A percentile compares a stretch with the other conserved stretches of the same genome.
phyloP scores from a whole-genome alignment of 2,329 filamentous ascomycete species.

The Westerdykella sp. region DNA sequence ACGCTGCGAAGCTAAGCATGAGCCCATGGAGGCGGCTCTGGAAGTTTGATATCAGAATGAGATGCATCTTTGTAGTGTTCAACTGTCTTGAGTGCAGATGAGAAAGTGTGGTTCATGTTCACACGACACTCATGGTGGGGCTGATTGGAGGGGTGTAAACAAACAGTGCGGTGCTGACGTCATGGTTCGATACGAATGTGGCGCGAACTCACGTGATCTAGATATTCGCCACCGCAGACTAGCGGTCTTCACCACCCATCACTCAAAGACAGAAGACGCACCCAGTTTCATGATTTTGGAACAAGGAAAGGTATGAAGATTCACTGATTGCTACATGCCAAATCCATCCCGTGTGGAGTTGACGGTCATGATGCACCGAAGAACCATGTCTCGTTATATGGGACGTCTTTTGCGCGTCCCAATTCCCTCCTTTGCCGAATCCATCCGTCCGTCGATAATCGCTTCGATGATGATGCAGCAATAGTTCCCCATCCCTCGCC shows the following conservation, averaged over 20 bases:
- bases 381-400: not conserved
- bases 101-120: too few species aligned
- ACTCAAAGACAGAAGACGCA: not conserved
- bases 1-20: too few species aligned
- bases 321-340: conserved; percentile 29
- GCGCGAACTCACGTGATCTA: conserved; percentile 19
- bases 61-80: too few species aligned
- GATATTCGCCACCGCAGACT: too few species aligned
- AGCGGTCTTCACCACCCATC: not conserved
- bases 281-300: not conserved
- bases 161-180: conserved; percentile 12
- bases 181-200: conserved; percentile 12
- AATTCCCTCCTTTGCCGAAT: conserved; percentile 8
- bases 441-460: conserved; percentile 26
- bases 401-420: not conserved
- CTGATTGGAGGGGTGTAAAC: not conserved
- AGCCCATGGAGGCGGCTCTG: too few species aligned
- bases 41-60: too few species aligned
- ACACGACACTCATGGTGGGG: too few species aligned
- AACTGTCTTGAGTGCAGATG: too few species aligned
- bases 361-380: not conserved
- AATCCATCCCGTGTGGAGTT: conserved; percentile 22
- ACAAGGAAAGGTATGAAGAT: conserved; percentile 21
- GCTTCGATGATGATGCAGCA: conserved; percentile 20
- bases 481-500: conserved; percentile 16